A percentile compares a stretch with the other conserved stretches of the same genome.
These are phyloP conservation scores for Metschnikowia dekortorum DNA, from an alignment of 805 yeast species.

Conservation along the genomic window DNA sequence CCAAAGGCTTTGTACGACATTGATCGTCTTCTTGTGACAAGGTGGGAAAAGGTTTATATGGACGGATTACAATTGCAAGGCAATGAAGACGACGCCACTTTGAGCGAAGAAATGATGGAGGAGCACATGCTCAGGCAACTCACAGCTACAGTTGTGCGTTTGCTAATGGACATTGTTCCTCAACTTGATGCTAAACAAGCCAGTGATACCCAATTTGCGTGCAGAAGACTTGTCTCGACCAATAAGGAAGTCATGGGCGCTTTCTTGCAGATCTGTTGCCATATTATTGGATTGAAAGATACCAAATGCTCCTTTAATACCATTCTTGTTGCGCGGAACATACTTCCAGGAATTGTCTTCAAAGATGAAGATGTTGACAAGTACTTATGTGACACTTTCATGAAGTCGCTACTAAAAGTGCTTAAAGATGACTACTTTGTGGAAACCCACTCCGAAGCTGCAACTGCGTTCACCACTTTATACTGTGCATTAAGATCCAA, in stretches of 20 bases:
- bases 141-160: constrained; percentile 84
- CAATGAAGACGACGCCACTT: constrained; percentile 68
- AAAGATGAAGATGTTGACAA: constrained; percentile 73
- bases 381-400: constrained; percentile 58
- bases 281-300: constrained; percentile 77
- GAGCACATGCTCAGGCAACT: constrained; percentile 90
- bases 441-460: constrained; percentile 89
- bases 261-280: constrained; percentile 67
- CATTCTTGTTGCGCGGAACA: constrained; percentile 69
- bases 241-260: constrained; percentile 71
- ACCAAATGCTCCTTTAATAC: constrained; percentile 91
- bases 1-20: constrained; percentile 72
- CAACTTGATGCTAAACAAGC: constrained; percentile 57
- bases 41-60: constrained; percentile 67
- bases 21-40: constrained; percentile 65
- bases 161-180: constrained; percentile 82
- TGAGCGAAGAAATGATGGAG: constrained; percentile 98
- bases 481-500: constrained; percentile 70
- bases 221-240: constrained; percentile 61
- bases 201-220: constrained; percentile 57
- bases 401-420: constrained; percentile 64
- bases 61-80: constrained; percentile 56
- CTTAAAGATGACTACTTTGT: constrained; percentile 70
- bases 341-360: constrained; percentile 63
- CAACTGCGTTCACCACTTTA: constrained; percentile 77